These are phyloP conservation scores for Rhodotorula sp. DNA, from an alignment of 1,284 basidiomycete genomes.

Conservation along the genomic window DNA sequence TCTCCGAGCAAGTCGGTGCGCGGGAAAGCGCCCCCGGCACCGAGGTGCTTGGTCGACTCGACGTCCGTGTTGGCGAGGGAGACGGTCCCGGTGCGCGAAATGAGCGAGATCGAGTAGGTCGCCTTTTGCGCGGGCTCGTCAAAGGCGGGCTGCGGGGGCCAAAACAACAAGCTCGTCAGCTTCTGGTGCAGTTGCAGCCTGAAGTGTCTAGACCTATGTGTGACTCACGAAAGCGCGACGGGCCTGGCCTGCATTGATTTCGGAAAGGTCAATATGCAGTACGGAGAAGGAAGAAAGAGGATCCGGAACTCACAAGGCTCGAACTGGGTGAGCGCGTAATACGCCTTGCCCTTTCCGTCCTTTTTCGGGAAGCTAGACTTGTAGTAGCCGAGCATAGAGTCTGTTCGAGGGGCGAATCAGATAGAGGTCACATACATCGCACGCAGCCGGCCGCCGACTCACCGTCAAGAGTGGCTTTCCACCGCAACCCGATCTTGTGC, in stretches of 20 bases:
- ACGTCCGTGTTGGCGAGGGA: slow-evolving; percentile 82
- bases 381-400: slow-evolving; percentile 43
- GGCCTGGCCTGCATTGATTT: slow-evolving; percentile 15
- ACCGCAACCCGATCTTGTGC: slow-evolving; percentile 39
- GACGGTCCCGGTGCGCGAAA: slow-evolving; percentile 63
- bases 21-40: slow-evolving; percentile 53
- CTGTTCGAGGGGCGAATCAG: not conserved
- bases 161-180: slow-evolving; percentile 50
- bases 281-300: too few species aligned
- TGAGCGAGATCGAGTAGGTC: slow-evolving; percentile 75
- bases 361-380: slow-evolving; percentile 35
- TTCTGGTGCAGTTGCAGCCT: slow-evolving; percentile 16
- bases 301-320: slow-evolving; percentile 57
- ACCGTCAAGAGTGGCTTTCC: slow-evolving; percentile 37
- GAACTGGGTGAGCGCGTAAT: slow-evolving; percentile 49
- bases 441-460: not conserved
- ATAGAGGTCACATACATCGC: too few species aligned
- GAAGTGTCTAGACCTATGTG: not conserved
- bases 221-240: slow-evolving; percentile 47
- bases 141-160: slow-evolving; percentile 59
- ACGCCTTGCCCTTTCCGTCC: slow-evolving; percentile 31
- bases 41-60: slow-evolving; percentile 62
- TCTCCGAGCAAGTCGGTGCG: slow-evolving; percentile 1
- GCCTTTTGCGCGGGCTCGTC: slow-evolving; percentile 93
- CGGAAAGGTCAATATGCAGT: too few species aligned